These are phyloP conservation scores for Clavispora fructus DNA, from an alignment of 805 yeast species.

Conservation along the genomic window DNA sequence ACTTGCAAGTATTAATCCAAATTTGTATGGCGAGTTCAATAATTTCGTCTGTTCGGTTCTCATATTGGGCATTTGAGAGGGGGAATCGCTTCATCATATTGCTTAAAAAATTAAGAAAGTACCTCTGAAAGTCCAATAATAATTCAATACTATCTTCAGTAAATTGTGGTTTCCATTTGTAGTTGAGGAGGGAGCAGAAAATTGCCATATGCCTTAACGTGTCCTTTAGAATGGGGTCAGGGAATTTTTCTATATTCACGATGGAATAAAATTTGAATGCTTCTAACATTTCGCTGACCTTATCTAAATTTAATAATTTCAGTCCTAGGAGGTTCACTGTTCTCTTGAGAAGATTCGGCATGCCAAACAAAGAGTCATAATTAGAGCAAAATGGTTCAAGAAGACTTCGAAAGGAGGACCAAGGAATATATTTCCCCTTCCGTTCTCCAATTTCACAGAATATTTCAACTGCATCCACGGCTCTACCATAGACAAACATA, in stretches of 20 bases:
- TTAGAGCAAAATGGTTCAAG: conserved; percentile 6
- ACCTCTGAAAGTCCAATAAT: conserved; percentile 11
- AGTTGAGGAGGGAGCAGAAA: not conserved
- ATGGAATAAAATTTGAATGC: not conserved
- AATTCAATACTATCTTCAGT: conserved; percentile 4
- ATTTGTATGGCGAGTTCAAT: conserved; percentile 25
- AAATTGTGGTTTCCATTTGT: not conserved
- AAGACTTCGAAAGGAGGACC: conserved; percentile 15
- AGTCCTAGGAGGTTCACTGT: conserved; percentile 4
- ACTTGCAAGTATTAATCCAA: conserved; percentile 24
- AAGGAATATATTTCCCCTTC: conserved; percentile 14
- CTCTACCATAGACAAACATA: conserved; percentile 17
- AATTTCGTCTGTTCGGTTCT: conserved; percentile 14
- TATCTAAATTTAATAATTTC: not conserved
- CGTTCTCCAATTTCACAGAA: conserved; percentile 15
- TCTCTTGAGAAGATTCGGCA: conserved; percentile 4
- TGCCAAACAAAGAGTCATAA: not conserved
- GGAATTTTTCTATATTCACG: not conserved
- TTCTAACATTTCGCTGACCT: not conserved
- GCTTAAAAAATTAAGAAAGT: conserved; percentile 15
- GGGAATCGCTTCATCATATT: conserved; percentile 34
- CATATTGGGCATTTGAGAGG: conserved; percentile 18
- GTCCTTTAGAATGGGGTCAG: not conserved
- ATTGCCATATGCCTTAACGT: not conserved
- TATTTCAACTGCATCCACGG: conserved; percentile 17